Percentiles rank a stretch among this genome's conserved stretches.
These are phyloP conservation scores for Leucocoprinus sp. DNA, from an alignment of 768 basidiomycete genomes.

Conservation along the genomic window DNA sequence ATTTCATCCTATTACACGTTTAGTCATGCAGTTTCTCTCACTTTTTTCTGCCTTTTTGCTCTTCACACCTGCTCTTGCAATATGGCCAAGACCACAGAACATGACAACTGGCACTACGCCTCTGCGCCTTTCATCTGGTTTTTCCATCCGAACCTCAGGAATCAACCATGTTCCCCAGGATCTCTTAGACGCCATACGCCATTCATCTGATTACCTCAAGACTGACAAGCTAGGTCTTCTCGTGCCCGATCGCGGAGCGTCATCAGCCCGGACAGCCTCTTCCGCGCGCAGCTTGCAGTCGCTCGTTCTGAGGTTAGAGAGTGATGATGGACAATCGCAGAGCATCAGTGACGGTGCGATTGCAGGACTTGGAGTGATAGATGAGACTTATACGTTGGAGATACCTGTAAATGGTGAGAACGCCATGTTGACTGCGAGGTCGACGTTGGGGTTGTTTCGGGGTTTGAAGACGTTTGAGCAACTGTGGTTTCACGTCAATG, in stretches of 20 bases:
- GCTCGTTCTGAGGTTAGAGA: conserved; percentile 36
- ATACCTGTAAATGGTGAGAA: conserved; percentile 49
- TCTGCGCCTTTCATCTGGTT: conserved; percentile 26
- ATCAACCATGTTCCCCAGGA: conserved; percentile 42
- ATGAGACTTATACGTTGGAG: conserved; percentile 53
- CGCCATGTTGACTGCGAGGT: conserved; percentile 51
- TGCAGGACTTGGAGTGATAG: conserved; percentile 38
- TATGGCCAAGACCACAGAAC: conserved; percentile 36
- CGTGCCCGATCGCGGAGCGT: conserved; percentile 51
- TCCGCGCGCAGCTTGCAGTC: conserved; percentile 33
- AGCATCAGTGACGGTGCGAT: conserved; percentile 51
- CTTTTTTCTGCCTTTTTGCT: conserved; percentile 17
- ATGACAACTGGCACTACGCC: conserved; percentile 32
- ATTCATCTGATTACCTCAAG: conserved; percentile 33
- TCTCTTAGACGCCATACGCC: conserved; percentile 44
- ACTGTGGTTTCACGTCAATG: conserved; percentile 52
- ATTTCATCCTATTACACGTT: too few species aligned
- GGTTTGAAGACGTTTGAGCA: conserved; percentile 72
- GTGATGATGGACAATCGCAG: conserved; percentile 15
- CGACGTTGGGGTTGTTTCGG: conserved; percentile 60
- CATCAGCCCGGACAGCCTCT: conserved; percentile 31
- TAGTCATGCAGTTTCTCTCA: conserved; percentile 6
- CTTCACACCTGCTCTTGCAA: conserved; percentile 18
- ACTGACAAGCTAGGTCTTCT: conserved; percentile 54
- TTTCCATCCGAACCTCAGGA: conserved; percentile 35